Conservation (phyloP, 1,139 yeast genomes). For the Kodamaea alishanica region DNA sequence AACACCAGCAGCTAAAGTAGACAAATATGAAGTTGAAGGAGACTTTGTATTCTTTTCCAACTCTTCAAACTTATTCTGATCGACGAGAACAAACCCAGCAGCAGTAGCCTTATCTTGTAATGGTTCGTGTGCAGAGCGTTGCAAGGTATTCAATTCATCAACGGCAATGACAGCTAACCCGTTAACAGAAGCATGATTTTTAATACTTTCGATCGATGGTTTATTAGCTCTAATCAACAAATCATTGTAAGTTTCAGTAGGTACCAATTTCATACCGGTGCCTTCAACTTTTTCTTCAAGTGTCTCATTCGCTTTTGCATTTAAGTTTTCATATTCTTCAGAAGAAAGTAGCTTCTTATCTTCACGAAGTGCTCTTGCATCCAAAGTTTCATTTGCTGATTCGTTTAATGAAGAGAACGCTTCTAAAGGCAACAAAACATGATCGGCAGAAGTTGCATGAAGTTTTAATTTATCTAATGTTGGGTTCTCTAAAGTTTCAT, state of each 20-base stretch:
- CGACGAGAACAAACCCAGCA: constrained; percentile 11
- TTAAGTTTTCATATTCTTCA: constrained; percentile 7
- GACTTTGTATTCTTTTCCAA: constrained; percentile 13
- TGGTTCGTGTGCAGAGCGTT: constrained; percentile 8
- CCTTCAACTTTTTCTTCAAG: constrained; percentile 26
- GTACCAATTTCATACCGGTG: constrained; percentile 22
- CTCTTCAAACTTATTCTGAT: constrained; percentile 9
- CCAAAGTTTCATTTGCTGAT: constrained; percentile 13
- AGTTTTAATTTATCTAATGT: constrained; percentile 7
- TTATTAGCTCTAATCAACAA: constrained; percentile 34
- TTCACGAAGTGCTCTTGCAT: constrained; percentile 14
- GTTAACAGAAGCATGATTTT: constrained; percentile 24
- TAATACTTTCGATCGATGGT: constrained; percentile 34
- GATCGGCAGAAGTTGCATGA: constrained; percentile 4
- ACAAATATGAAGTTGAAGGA: constrained; percentile 19
- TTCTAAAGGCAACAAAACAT: constrained; percentile 17
- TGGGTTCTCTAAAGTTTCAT: constrained; percentile 8
- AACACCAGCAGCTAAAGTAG: constrained; percentile 20
- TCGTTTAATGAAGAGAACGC: constrained; percentile 12
- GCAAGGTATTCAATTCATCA: constrained; percentile 23
- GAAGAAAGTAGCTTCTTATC: constrained; percentile 7
- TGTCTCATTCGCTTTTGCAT: constrained; percentile 10
- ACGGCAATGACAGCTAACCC: constrained; percentile 28
- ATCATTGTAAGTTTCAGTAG: constrained; percentile 28
- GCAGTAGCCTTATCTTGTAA: constrained; percentile 14